Conservation (phyloP, 2,329 filamentous ascomycete species). For the Colletotrichum spaethianum region DNA sequence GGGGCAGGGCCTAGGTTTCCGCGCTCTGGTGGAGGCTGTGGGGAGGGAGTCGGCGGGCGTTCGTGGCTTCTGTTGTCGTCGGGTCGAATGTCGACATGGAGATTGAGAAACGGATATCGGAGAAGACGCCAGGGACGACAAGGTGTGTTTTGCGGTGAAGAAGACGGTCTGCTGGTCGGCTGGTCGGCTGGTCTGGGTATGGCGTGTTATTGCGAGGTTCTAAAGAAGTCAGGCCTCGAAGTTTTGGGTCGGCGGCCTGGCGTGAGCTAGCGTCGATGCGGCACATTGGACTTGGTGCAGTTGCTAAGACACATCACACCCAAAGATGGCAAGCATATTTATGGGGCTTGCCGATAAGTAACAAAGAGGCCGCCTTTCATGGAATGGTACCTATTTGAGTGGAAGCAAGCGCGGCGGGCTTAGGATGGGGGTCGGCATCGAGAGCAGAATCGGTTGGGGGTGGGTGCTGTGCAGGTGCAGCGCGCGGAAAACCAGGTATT, state of each 20-base stretch:
- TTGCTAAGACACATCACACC: constrained; percentile 10
- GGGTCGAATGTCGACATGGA: constrained; percentile 18
- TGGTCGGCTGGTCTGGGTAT: constrained; percentile 23
- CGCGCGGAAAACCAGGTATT: constrained; percentile 27
- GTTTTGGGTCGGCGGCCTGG: constrained; percentile 23
- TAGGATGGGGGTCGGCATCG: neutral
- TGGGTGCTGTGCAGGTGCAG: constrained; percentile 16
- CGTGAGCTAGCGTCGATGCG: constrained; percentile 25
- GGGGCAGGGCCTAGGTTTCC: constrained; percentile 21
- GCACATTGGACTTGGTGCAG: constrained; percentile 23
- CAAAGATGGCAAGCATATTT: neutral
- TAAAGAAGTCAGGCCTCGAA: constrained; percentile 9
- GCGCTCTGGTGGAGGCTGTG: constrained; percentile 26
- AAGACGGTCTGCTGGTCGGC: constrained; percentile 28
- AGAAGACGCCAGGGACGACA: constrained; percentile 20
- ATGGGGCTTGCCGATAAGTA: constrained; percentile 18
- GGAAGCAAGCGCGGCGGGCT: constrained; percentile 16
- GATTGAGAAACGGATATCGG: constrained; percentile 15
- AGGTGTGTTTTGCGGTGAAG: constrained; percentile 38
- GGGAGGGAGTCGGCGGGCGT: constrained; percentile 8
- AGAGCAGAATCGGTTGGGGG: constrained; percentile 25
- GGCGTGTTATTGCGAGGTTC: constrained; percentile 4
- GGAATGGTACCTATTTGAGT: constrained; percentile 2
- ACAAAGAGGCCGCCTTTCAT: constrained; percentile 34
- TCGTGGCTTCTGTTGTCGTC: constrained; percentile 1